A percentile compares a stretch with the other conserved stretches of the same genome.
Evolutionary conservation across 2,329 filamentous ascomycete genomes (phyloP).

Genomic region (Sporothrix globosa): DNA sequence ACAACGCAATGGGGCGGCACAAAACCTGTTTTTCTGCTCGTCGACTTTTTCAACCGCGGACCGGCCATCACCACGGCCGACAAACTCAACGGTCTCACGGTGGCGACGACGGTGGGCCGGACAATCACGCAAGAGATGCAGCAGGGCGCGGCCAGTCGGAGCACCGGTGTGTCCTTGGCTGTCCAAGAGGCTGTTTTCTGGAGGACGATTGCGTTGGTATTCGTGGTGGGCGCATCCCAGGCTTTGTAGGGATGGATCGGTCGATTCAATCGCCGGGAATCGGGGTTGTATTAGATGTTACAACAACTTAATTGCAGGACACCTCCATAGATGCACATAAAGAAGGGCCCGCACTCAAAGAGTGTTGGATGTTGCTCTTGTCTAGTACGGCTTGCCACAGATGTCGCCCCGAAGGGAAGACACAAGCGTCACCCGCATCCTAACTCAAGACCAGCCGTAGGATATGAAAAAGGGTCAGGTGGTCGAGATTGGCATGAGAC

Average conservation of each 20-base stretch:
- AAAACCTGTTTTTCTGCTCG: conserved; percentile 72
- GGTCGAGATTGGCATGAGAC: conserved; percentile 49
- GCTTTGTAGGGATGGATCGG: not conserved
- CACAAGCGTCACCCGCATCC: conserved; percentile 38
- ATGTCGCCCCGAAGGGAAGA: conserved; percentile 32
- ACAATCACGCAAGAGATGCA: conserved; percentile 20
- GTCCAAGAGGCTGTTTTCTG: not conserved
- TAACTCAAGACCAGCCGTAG: conserved; percentile 47
- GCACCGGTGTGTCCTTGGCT: not conserved
- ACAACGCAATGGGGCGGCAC: conserved; percentile 60
- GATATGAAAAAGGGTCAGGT: conserved; percentile 36
- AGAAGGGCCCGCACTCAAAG: conserved; percentile 49
- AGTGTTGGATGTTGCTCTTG: conserved; percentile 46
- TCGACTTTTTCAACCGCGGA: conserved; percentile 78
- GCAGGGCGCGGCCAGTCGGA: not conserved
- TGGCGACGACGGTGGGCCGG: conserved; percentile 39
- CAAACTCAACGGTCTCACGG: conserved; percentile 60
- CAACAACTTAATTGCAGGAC: conserved; percentile 49
- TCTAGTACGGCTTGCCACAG: conserved; percentile 41
- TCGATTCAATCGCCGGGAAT: not conserved
- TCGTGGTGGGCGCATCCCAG: not conserved
- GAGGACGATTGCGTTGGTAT: not conserved
- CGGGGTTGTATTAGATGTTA: conserved; percentile 39
- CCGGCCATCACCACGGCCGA: conserved; percentile 72
- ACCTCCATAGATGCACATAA: conserved; percentile 41